Evolutionary conservation across 495 filamentous ascomycete genomes (phyloP).

Genomic region (Rusavskia elegans): DNA sequence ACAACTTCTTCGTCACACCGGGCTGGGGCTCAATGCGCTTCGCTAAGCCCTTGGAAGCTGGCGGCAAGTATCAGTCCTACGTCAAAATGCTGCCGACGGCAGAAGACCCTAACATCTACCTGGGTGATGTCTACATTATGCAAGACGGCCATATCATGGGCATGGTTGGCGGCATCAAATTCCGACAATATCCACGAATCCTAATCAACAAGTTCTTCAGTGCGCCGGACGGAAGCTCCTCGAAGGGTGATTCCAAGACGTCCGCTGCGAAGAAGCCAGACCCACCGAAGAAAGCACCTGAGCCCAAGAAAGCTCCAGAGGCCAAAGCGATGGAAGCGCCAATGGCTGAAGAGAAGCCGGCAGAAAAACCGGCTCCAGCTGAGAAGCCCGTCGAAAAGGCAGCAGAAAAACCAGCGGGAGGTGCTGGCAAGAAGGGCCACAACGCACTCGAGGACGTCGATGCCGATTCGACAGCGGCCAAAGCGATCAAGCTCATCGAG

Average conservation of each 20-base stretch:
- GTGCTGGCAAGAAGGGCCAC: slow-evolving; percentile 11
- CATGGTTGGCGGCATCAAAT: slow-evolving; percentile 34
- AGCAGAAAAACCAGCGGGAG: slow-evolving; percentile 18
- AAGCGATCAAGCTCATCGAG: slow-evolving; percentile 11
- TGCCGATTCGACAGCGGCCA: slow-evolving; percentile 5
- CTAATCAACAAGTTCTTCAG: slow-evolving; percentile 37
- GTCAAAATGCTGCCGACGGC: slow-evolving; percentile 37
- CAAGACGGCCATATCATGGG: slow-evolving; percentile 37
- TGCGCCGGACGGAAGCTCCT: slow-evolving; percentile 11
- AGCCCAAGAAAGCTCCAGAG: slow-evolving; percentile 7
- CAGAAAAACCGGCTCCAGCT: slow-evolving; percentile 35
- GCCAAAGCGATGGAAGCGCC: slow-evolving; percentile 20
- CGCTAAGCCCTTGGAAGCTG: slow-evolving; percentile 30
- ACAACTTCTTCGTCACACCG: slow-evolving; percentile 47
- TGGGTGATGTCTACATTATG: slow-evolving; percentile 42
- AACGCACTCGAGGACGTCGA: slow-evolving; percentile 3
- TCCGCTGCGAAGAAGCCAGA: background rate
- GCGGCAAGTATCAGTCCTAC: slow-evolving; percentile 44
- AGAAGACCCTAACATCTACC: slow-evolving; percentile 27
- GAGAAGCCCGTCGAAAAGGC: slow-evolving; percentile 36
- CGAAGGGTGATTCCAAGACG: slow-evolving; percentile 1
- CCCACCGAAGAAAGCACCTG: background rate
- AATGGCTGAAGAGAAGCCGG: slow-evolving; percentile 4
- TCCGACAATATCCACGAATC: slow-evolving; percentile 36
- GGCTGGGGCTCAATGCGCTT: slow-evolving; percentile 50